Evolutionary conservation across 2,329 filamentous ascomycete species (phyloP).

Genomic region (Beauveria pseudobassiana): DNA sequence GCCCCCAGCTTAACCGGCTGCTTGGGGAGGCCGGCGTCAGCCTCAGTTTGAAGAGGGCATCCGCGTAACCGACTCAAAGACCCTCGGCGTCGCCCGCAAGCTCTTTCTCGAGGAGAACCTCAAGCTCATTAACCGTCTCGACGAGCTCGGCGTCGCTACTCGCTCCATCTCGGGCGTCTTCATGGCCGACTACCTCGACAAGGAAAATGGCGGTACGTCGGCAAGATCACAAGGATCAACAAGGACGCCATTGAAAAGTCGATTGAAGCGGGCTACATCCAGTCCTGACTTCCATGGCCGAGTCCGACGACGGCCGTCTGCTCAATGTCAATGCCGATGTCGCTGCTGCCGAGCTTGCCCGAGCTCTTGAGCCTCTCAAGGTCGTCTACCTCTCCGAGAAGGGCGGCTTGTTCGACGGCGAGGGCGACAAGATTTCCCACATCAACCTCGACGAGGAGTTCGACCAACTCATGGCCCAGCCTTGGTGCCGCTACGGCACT

Average conservation of each 20-base stretch:
- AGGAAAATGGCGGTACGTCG: constrained; percentile 91
- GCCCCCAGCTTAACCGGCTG: constrained; percentile 88
- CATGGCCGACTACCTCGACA: constrained; percentile 88
- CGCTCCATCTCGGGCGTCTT: constrained; percentile 89
- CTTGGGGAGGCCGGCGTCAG: constrained; percentile 84
- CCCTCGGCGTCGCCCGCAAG: constrained; percentile 79
- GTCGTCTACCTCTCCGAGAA: constrained; percentile 99
- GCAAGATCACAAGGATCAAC: constrained; percentile 90
- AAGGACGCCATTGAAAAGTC: constrained; percentile 84
- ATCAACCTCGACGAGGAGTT: constrained; percentile 98
- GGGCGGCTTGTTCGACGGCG: constrained; percentile 88
- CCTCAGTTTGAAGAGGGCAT: constrained; percentile 96
- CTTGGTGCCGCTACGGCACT: constrained; percentile 93
- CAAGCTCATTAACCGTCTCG: constrained; percentile 82
- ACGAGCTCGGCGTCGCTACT: constrained; percentile 81
- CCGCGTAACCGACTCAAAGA: constrained; percentile 91
- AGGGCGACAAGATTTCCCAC: constrained; percentile 88
- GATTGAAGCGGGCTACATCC: constrained; percentile 84
- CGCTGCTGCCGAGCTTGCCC: constrained; percentile 85
- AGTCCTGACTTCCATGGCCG: constrained; percentile 92
- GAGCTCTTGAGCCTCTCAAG: constrained; percentile 85
- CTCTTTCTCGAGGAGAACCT: constrained; percentile 94
- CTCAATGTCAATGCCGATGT: constrained; percentile 98
- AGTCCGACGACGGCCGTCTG: constrained; percentile 83
- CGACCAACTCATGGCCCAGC: constrained; percentile 82